phyloP scores from a whole-genome alignment of 129 eudicot species.

The Lonicera japonica region DNA sequence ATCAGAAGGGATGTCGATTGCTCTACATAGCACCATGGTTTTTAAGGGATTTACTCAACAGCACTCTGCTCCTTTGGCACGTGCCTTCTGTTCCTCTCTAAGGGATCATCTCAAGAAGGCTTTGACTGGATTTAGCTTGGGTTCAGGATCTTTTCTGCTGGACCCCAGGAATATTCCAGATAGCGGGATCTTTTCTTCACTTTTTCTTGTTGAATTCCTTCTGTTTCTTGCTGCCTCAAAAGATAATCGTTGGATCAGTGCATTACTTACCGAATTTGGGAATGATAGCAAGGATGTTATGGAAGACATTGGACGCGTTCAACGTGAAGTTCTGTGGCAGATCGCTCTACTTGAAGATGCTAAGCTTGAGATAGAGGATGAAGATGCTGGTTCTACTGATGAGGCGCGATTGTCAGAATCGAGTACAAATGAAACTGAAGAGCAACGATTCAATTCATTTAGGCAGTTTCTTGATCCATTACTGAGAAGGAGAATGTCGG shows the following conservation, averaged over 20 bases:
- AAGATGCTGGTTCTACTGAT: conserved; percentile 23
- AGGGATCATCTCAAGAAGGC: conserved; percentile 71
- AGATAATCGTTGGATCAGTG: conserved; percentile 83
- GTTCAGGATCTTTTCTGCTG: conserved; percentile 72
- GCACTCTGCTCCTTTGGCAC: conserved; percentile 89
- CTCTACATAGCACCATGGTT: conserved; percentile 92
- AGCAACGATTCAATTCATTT: conserved; percentile 69
- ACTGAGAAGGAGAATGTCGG: conserved; percentile 76
- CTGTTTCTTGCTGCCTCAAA: conserved; percentile 92
- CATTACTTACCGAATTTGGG: conserved; percentile 86
- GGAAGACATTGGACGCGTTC: conserved; percentile 78
- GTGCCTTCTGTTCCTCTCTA: conserved; percentile 83
- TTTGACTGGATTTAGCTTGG: conserved; percentile 35
- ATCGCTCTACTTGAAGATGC: conserved; percentile 80
- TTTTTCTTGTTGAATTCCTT: conserved; percentile 83
- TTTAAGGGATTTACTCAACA: conserved; percentile 90
- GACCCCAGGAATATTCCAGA: conserved; percentile 64
- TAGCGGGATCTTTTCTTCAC: conserved; percentile 62
- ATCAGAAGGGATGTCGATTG: conserved; percentile 96
- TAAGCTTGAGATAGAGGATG: conserved; percentile 50
- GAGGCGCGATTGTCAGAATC: conserved; percentile 41
- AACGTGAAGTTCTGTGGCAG: conserved; percentile 91
- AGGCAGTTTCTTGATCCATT: conserved; percentile 91
- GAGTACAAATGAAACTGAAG: conserved; percentile 52
- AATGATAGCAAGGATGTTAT: conserved; percentile 77